Evolutionary conservation across 2,329 filamentous ascomycete genomes (phyloP).

Genomic region (Xylaria sp.): DNA sequence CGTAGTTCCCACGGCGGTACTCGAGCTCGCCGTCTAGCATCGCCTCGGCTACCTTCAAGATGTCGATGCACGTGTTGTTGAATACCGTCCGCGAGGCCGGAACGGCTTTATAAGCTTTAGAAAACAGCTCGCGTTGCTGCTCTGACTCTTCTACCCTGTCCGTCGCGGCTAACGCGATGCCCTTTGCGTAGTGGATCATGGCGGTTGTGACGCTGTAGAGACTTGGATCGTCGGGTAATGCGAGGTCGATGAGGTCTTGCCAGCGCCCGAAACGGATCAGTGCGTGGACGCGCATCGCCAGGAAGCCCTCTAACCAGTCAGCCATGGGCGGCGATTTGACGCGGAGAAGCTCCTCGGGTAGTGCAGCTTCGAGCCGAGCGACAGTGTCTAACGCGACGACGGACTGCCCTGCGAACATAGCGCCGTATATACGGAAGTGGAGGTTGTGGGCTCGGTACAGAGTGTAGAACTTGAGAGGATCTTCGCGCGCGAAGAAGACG

Average conservation of each 20-base stretch:
- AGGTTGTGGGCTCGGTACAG: slow-evolving; percentile 80
- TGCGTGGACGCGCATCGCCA: slow-evolving; percentile 74
- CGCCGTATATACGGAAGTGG: slow-evolving; percentile 80
- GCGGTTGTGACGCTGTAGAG: slow-evolving; percentile 78
- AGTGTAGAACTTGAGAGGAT: slow-evolving; percentile 78
- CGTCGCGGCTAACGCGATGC: slow-evolving; percentile 71
- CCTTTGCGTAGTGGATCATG: slow-evolving; percentile 74
- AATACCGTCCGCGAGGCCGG: slow-evolving; percentile 72
- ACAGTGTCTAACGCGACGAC: slow-evolving; percentile 71
- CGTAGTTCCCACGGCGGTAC: slow-evolving; percentile 71
- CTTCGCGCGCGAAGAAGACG: slow-evolving; percentile 68
- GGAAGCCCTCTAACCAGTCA: slow-evolving; percentile 79
- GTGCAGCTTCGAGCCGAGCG: slow-evolving; percentile 66
- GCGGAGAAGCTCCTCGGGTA: slow-evolving; percentile 72
- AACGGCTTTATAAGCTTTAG: slow-evolving; percentile 62
- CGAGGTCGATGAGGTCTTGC: slow-evolving; percentile 70
- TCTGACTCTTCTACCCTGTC: slow-evolving; percentile 66
- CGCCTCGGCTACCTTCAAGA: slow-evolving; percentile 70
- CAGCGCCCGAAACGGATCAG: slow-evolving; percentile 79
- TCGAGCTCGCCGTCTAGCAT: slow-evolving; percentile 81
- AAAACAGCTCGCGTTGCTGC: slow-evolving; percentile 62
- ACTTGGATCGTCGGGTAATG: slow-evolving; percentile 65
- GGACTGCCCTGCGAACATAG: slow-evolving; percentile 79
- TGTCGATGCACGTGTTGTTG: slow-evolving; percentile 73
- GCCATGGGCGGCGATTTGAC: slow-evolving; percentile 78